These are phyloP conservation scores for Colletotrichum sidae DNA, from an alignment of 2,329 filamentous ascomycete genomes.

Conservation along the genomic window DNA sequence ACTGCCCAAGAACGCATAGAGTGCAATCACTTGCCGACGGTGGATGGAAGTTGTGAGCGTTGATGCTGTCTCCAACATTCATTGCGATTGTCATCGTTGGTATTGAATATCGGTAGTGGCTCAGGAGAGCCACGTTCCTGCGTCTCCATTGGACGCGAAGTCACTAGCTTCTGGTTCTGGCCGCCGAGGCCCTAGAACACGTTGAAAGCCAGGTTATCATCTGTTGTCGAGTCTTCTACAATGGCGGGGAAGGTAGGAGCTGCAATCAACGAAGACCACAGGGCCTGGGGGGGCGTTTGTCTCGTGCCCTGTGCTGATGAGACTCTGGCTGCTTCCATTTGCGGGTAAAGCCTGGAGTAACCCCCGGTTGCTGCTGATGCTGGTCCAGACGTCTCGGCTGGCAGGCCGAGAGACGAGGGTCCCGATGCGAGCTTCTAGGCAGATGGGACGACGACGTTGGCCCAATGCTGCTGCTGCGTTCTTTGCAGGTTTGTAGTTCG, in stretches of 20 bases:
- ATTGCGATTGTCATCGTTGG: no score
- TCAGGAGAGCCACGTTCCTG: constrained; percentile 2
- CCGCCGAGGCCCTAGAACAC: background rate
- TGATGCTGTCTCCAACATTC: no score
- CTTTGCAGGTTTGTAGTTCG: constrained; percentile 11
- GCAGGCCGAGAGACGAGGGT: background rate
- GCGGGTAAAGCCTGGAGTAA: constrained; percentile 9
- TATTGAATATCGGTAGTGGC: no score
- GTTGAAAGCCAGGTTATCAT: constrained; percentile 4
- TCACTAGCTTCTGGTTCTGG: constrained; percentile 2
- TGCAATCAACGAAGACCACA: constrained; percentile 5
- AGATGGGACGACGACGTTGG: constrained; percentile 9
- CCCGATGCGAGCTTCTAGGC: constrained; percentile 15
- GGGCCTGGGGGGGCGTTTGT: constrained; percentile 4
- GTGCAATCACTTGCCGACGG: constrained; percentile 1
- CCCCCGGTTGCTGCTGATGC: background rate
- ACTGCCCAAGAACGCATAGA: background rate
- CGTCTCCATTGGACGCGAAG: constrained; percentile 26
- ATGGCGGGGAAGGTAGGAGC: constrained; percentile 10
- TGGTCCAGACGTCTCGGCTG: constrained; percentile 5
- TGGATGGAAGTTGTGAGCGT: no score
- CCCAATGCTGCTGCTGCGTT: constrained; percentile 18
- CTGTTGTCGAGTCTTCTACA: constrained; percentile 6
- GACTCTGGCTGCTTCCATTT: constrained; percentile 18
- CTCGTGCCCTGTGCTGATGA: constrained; percentile 25